Evolutionary conservation across 345 rosid species (phyloP), one percentile per base, ranked within the genome.

Genomic region (Cardamine occulta): DNA sequence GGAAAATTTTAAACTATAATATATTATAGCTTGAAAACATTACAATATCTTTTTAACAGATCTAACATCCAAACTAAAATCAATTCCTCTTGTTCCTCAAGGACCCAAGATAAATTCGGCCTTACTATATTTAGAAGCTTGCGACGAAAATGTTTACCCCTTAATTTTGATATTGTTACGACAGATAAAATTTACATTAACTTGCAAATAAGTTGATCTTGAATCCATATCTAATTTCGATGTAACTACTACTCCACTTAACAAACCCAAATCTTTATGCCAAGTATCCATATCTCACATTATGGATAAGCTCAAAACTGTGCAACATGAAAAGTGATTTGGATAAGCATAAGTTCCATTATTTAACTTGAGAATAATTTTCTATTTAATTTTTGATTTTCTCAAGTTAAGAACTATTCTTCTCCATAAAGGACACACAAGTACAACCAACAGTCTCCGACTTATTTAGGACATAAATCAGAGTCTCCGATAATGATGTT

Each of bases 381-480:
- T 61, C 12, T n/a, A 19, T 44, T 17, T 8, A 67, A 26, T 63
- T 37, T 52, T 31, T 29, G 13, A 8, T 18, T 32, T 34, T 57
- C 34, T 52, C 49, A 59, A 61, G 45, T 51, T 68, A 12, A 53
- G 34, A 31, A 53, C 48, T 52, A 21, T 47, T 74, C 7, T 66
- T 57, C 67, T 66, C 32, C 44, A 4, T 45, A 60, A 19, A 75
- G 55, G 24, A 75, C 69, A 60, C 58, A 66, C 60, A 37, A 60
- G 68, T 67, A 75, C 68, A 63, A 69, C n/a, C 48, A 68, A 61
- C 64, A 1, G 31, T 61, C 40, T 69, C 59, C 71, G 26, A 55
- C 60, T 63, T 1, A 49, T 35, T 70, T 45, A 31, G 11, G 12
- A 63, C 59, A 76, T 44, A 45, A 45, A 35, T 62, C 64, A 76